Conservation (phyloP, 306 rosid genomes). For the Sicyos baderoa region DNA sequence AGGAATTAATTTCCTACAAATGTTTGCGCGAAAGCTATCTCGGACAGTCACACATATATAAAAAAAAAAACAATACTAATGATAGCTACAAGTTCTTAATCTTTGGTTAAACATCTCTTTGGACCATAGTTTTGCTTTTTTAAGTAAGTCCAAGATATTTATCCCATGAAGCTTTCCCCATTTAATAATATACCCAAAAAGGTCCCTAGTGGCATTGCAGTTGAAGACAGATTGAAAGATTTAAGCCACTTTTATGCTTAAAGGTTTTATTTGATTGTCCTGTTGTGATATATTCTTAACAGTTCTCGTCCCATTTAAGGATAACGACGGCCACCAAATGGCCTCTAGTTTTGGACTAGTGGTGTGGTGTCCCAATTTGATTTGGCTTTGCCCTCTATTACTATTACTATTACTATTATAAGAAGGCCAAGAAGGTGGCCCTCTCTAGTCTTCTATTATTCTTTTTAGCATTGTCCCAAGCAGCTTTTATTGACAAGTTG, state of each 20-base stretch:
- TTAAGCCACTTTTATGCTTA: background rate
- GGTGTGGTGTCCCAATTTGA: constrained; percentile 2
- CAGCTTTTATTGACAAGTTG: too few relatives aligned
- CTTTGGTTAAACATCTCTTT: too few relatives aligned
- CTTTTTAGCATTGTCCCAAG: constrained; percentile 3
- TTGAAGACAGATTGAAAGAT: constrained; percentile 10
- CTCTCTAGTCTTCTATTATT: constrained; percentile 8
- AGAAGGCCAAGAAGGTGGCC: background rate
- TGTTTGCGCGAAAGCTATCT: too few relatives aligned
- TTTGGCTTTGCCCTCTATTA: background rate
- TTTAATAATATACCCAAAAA: background rate
- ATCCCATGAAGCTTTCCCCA: background rate
- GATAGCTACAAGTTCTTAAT: too few relatives aligned
- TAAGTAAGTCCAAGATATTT: too few relatives aligned
- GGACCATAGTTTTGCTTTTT: too few relatives aligned
- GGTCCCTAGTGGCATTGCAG: background rate
- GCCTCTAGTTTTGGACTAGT: background rate
- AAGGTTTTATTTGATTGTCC: background rate
- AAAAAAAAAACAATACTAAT: too few relatives aligned
- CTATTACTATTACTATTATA: too few relatives aligned
- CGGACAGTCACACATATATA: too few relatives aligned
- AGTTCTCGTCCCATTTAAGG: background rate
- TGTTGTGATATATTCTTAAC: constrained; percentile 7
- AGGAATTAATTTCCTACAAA: too few relatives aligned
- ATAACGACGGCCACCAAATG: background rate